Conservation (phyloP, 2,329 filamentous ascomycete species). For the Tothia fuscella region DNA sequence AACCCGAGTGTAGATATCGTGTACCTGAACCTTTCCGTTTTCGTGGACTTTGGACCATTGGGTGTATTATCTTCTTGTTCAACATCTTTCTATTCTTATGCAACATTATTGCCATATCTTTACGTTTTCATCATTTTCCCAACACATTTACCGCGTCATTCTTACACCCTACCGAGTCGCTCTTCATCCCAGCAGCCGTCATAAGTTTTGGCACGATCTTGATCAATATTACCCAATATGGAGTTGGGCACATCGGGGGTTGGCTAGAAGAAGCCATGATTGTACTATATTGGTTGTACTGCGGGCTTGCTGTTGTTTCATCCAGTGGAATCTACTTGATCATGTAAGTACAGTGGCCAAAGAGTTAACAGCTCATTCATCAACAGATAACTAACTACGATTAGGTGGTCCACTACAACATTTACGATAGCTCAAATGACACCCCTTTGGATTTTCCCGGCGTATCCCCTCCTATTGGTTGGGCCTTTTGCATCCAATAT, state of each 20-base stretch:
- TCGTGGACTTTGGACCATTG: slow-evolving; percentile 34
- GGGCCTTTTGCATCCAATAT: slow-evolving; percentile 59
- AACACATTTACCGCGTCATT: slow-evolving; percentile 61
- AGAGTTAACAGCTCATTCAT: slow-evolving; percentile 31
- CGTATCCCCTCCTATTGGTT: slow-evolving; percentile 67
- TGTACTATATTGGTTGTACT: slow-evolving; percentile 64
- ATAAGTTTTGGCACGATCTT: slow-evolving; percentile 31
- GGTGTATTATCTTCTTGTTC: slow-evolving; percentile 35
- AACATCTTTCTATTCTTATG: slow-evolving; percentile 53
- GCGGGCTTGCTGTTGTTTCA: slow-evolving; percentile 51
- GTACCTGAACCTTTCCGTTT: slow-evolving; percentile 18
- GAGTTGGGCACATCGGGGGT: slow-evolving; percentile 37
- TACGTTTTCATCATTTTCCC: slow-evolving; percentile 58
- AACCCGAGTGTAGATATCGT: not conserved
- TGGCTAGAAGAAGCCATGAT: slow-evolving; percentile 48
- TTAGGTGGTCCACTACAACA: slow-evolving; percentile 50
- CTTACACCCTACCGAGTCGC: slow-evolving; percentile 66
- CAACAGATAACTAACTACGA: slow-evolving; percentile 1
- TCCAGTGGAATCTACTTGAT: slow-evolving; percentile 64
- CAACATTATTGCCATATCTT: slow-evolving; percentile 53
- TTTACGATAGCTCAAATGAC: slow-evolving; percentile 76
- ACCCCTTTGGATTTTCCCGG: slow-evolving; percentile 78
- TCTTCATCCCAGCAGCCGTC: slow-evolving; percentile 17
- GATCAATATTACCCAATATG: slow-evolving; percentile 67
- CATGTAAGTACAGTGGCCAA: too few species aligned